Percentiles rank a stretch among this genome's conserved stretches.
Evolutionary conservation across 768 basidiomycete species (phyloP).

Genomic region (Kwoniella sp.): DNA sequence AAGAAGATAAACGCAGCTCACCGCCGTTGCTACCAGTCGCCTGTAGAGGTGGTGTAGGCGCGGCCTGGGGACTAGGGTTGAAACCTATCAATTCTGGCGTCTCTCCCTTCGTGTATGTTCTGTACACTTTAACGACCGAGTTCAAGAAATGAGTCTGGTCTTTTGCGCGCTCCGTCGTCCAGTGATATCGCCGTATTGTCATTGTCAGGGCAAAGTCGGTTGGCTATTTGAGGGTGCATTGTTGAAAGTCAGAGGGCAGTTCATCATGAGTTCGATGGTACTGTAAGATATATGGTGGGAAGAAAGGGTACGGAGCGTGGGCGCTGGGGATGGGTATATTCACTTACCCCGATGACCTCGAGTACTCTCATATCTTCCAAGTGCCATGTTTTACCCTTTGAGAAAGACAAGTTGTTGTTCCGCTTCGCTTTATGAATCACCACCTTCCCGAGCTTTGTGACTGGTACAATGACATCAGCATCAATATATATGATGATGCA

Average conservation of each 20-base stretch:
- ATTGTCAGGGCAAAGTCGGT: slow-evolving; percentile 74
- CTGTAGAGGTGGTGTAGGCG: neutral
- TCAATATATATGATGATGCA: neutral
- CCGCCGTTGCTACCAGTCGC: slow-evolving; percentile 15
- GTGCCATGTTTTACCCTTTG: slow-evolving; percentile 95
- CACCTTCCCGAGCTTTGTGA: slow-evolving; percentile 53
- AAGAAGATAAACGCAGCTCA: slow-evolving; percentile 5
- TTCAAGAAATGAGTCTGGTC: slow-evolving; percentile 77
- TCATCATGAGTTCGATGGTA: too few species aligned
- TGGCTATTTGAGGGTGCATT: slow-evolving; percentile 33
- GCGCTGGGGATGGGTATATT: too few species aligned
- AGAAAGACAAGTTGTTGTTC: slow-evolving; percentile 91
- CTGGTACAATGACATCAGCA: slow-evolving; percentile 14
- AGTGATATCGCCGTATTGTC: slow-evolving; percentile 77
- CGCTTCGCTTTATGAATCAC: slow-evolving; percentile 91
- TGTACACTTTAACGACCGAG: slow-evolving; percentile 62
- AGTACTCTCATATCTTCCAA: slow-evolving; percentile 77
- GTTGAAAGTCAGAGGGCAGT: too few species aligned
- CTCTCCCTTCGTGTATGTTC: slow-evolving; percentile 51
- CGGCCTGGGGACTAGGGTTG: slow-evolving; percentile 19
- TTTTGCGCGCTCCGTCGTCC: slow-evolving; percentile 74
- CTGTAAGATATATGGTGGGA: too few species aligned
- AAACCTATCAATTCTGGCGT: slow-evolving; percentile 51
- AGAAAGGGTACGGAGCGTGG: too few species aligned
- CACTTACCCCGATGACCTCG: slow-evolving; percentile 69